These are phyloP conservation scores for Xylariaceae sp. DNA, from an alignment of 2,329 filamentous ascomycete species.

Conservation along the genomic window DNA sequence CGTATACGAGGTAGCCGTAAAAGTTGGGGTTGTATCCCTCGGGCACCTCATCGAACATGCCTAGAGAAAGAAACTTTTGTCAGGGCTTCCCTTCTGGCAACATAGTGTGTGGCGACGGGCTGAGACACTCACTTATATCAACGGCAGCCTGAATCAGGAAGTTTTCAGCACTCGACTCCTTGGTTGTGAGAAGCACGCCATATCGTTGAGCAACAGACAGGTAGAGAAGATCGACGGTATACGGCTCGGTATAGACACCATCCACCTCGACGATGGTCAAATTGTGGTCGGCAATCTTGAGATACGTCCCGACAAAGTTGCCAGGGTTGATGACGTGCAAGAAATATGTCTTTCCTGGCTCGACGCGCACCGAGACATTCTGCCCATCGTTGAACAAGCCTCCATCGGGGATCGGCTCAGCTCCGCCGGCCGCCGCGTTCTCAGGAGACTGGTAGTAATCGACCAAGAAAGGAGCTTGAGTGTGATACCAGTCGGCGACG, in stretches of 20 bases:
- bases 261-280: slow-evolving; percentile 15
- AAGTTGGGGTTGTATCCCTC: slow-evolving; percentile 15
- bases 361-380: slow-evolving; percentile 4
- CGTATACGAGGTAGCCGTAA: slow-evolving; percentile 14
- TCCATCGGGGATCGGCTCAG: slow-evolving; percentile 12
- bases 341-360: slow-evolving; percentile 15
- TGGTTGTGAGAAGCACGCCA: slow-evolving; percentile 10
- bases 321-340: slow-evolving; percentile 13
- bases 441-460: slow-evolving; percentile 14
- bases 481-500: slow-evolving; percentile 15
- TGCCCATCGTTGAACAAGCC: slow-evolving; percentile 14
- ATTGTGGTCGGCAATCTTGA: slow-evolving; percentile 12
- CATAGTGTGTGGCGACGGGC: background rate
- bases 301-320: slow-evolving; percentile 13
- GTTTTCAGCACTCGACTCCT: slow-evolving; percentile 1
- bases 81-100: background rate
- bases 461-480: slow-evolving; percentile 12
- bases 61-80: slow-evolving; percentile 3
- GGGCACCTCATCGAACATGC: slow-evolving; percentile 15
- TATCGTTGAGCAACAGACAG: slow-evolving; percentile 15
- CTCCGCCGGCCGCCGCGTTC: slow-evolving; percentile 10
- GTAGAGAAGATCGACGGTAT: slow-evolving; percentile 11
- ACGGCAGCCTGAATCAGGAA: slow-evolving; percentile 13
- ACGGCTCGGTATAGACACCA: slow-evolving; percentile 15
- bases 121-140: slow-evolving; percentile 13